A percentile compares a stretch with the other conserved stretches of the same genome.
Conservation (phyloP, 331 rosid genomes). For the Stylosanthes scabra region DNA sequence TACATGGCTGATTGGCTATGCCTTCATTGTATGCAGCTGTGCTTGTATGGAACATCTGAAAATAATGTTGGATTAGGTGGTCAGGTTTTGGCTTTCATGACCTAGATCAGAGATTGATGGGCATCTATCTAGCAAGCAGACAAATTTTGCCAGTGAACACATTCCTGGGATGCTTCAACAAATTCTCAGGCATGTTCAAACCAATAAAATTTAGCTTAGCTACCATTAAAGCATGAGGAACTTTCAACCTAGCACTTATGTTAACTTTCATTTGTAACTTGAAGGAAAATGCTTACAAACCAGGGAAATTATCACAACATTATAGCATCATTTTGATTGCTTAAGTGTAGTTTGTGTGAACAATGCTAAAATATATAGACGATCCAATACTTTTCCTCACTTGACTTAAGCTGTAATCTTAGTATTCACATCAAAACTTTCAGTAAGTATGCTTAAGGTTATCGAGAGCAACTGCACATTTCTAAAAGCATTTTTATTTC, state of each 20-base stretch:
- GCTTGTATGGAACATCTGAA: constrained; percentile 18
- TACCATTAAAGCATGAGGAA: constrained; percentile 20
- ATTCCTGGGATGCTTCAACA: constrained; percentile 9
- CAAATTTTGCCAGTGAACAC: background rate
- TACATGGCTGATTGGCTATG: background rate
- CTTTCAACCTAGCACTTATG: constrained; percentile 4
- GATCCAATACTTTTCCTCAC: too few relatives aligned
- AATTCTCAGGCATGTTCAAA: background rate
- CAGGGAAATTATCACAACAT: background rate
- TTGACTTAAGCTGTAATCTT: too few relatives aligned
- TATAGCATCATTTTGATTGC: background rate
- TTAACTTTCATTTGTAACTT: constrained; percentile 1
- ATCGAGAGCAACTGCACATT: background rate
- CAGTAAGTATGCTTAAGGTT: background rate
- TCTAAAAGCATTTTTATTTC: background rate
- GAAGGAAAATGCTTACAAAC: background rate
- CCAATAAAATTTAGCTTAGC: constrained; percentile 30
- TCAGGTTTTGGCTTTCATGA: constrained; percentile 12
- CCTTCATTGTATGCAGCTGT: constrained; percentile 24
- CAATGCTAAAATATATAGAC: background rate
- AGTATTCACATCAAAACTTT: background rate
- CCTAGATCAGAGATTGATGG: constrained; percentile 14
- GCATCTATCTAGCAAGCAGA: background rate
- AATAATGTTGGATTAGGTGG: constrained; percentile 9
- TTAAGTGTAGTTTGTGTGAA: background rate